Evolutionary conservation across 129 eudicot genomes (phyloP).

Genomic region (Flaveria trinervia): DNA sequence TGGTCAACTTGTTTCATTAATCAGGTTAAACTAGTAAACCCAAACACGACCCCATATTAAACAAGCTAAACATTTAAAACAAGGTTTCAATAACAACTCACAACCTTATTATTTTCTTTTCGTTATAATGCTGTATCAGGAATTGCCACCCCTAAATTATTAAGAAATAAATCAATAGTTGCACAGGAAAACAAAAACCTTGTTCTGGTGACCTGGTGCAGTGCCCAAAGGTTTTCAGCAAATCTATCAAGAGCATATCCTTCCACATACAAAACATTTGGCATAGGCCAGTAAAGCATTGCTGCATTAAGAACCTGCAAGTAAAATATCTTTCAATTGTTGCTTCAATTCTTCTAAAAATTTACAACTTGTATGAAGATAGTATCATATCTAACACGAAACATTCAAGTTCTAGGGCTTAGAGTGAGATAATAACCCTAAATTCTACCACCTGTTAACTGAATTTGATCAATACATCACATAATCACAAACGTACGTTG

Average conservation of each 20-base stretch:
- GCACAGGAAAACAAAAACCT: slow-evolving; percentile 46
- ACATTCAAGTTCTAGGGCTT: slow-evolving; percentile 2
- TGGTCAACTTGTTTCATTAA: too few species aligned
- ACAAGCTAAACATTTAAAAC: too few species aligned
- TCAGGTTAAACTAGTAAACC: too few species aligned
- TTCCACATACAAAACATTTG: slow-evolving; percentile 86
- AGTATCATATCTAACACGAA: background rate
- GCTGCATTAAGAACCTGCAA: slow-evolving; percentile 97
- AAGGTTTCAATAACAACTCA: too few species aligned
- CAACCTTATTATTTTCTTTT: too few species aligned
- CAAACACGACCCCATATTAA: too few species aligned
- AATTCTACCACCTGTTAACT: background rate
- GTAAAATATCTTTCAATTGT: slow-evolving; percentile 12
- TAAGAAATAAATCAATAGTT: slow-evolving; percentile 4
- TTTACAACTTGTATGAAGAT: background rate
- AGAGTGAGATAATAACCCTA: background rate
- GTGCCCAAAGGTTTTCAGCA: slow-evolving; percentile 87
- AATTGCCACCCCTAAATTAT: background rate
- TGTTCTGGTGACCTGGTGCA: slow-evolving; percentile 92
- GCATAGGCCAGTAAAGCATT: slow-evolving; percentile 96
- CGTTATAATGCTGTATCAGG: too few species aligned
- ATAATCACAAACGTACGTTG: slow-evolving; percentile 47
- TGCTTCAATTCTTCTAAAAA: background rate
- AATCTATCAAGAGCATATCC: slow-evolving; percentile 96
- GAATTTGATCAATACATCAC: too few species aligned